Conservation (phyloP, 345 rosid species). For the Aegle marmelos region DNA sequence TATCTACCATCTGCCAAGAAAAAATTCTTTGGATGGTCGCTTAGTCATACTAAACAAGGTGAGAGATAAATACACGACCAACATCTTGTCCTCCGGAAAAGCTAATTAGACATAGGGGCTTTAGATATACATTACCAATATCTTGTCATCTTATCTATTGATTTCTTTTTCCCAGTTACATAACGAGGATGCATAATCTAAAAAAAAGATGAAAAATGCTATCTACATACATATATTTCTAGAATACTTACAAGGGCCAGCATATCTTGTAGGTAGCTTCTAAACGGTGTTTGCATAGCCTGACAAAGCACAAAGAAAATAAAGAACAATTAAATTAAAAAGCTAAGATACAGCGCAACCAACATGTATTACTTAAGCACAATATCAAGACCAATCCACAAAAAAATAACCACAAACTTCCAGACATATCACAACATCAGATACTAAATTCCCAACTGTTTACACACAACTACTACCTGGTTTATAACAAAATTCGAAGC, state of each 20-base stretch:
- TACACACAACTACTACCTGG: background rate
- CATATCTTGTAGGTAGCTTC: slow-evolving; percentile 88
- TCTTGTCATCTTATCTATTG: too few species aligned
- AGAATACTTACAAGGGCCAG: slow-evolving; percentile 69
- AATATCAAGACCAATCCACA: background rate
- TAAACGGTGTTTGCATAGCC: slow-evolving; percentile 90
- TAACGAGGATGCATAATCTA: background rate
- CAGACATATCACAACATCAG: background rate
- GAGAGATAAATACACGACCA: too few species aligned
- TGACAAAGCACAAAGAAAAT: slow-evolving; percentile 20
- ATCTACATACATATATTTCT: background rate
- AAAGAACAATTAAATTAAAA: background rate
- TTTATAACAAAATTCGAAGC: background rate
- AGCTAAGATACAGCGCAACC: background rate
- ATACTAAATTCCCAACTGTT: background rate
- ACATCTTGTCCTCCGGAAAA: too few species aligned
- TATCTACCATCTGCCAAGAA: background rate
- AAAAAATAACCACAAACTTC: background rate
- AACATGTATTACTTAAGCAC: background rate
- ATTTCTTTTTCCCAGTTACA: too few species aligned
- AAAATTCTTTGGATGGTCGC: background rate
- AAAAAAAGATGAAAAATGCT: background rate
- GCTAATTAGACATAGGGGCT: background rate
- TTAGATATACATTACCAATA: background rate
- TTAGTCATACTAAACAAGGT: background rate